A percentile compares a stretch with the other conserved stretches of the same genome.
Conservation (phyloP, 2,329 filamentous ascomycete species). For the Claviceps fusiformis region DNA sequence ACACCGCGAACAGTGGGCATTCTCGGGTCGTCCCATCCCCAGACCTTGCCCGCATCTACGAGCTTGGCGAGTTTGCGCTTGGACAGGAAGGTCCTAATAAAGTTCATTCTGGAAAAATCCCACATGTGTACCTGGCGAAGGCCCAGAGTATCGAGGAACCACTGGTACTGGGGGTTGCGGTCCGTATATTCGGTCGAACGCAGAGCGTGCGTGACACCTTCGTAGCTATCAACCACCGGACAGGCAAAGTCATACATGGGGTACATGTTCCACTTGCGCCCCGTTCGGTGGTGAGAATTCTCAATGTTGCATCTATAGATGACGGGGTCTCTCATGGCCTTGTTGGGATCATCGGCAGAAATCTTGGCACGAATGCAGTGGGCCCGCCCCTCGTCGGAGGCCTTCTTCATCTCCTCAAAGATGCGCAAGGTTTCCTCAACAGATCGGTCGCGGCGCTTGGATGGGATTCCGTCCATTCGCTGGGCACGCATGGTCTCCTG, state of each 20-base stretch:
- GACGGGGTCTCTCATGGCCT: constrained; percentile 89
- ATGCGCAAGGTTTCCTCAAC: constrained; percentile 74
- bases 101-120: constrained; percentile 78
- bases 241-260: constrained; percentile 81
- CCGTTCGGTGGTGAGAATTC: constrained; percentile 61
- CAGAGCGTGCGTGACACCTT: constrained; percentile 73
- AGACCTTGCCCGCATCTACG: constrained; percentile 61
- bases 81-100: constrained; percentile 67
- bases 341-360: constrained; percentile 82
- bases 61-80: constrained; percentile 80
- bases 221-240: constrained; percentile 65
- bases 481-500: constrained; percentile 78
- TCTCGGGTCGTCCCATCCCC: constrained; percentile 76
- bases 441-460: constrained; percentile 62
- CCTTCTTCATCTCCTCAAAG: constrained; percentile 89
- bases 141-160: constrained; percentile 64
- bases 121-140: constrained; percentile 70
- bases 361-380: constrained; percentile 96
- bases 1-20: constrained; percentile 79
- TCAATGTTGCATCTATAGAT: constrained; percentile 82
- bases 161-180: constrained; percentile 75
- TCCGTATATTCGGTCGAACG: constrained; percentile 81
- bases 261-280: constrained; percentile 70
- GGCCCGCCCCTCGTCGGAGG: constrained; percentile 60
- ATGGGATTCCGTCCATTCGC: constrained; percentile 72